Evolutionary conservation across 306 rosid genomes (phyloP).

Genomic region (Corylus americana): DNA sequence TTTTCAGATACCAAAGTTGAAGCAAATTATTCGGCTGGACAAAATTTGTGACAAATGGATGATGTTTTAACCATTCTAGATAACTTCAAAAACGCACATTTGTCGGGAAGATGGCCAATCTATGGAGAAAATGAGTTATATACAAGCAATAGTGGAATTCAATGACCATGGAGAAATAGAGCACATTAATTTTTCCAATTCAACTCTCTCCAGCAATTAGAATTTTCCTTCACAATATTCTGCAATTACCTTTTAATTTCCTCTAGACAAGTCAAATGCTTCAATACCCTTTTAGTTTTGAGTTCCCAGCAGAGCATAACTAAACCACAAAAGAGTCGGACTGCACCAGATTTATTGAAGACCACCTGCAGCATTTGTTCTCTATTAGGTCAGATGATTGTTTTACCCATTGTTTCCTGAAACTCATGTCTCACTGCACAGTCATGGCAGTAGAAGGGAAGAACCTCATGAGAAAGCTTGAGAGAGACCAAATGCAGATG

Average conservation of each 20-base stretch:
- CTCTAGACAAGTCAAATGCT: constrained; percentile 35
- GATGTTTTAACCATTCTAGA: neutral
- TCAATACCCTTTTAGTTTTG: constrained; percentile 30
- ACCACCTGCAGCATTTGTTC: constrained; percentile 14
- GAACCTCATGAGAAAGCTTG: constrained; percentile 89
- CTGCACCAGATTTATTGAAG: constrained; percentile 13
- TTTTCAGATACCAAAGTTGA: neutral
- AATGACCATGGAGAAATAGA: constrained; percentile 16
- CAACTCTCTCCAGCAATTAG: constrained; percentile 22
- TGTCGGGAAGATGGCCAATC: neutral
- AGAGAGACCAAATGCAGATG: constrained; percentile 94
- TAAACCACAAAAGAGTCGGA: neutral
- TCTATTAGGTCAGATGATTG: neutral
- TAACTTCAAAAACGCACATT: neutral
- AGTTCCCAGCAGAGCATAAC: constrained; percentile 12
- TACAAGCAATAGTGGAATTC: constrained; percentile 8
- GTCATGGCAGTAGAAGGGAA: constrained; percentile 50
- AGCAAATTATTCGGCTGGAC: neutral
- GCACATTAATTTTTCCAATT: neutral
- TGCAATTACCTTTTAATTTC: constrained; percentile 27
- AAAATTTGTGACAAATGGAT: neutral
- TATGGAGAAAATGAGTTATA: constrained; percentile 9
- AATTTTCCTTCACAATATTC: constrained; percentile 26
- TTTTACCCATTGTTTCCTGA: constrained; percentile 14
- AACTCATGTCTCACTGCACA: constrained; percentile 37